Evolutionary conservation across 2,329 filamentous ascomycete genomes (phyloP).

Genomic region (Aspergillus ibericus): DNA sequence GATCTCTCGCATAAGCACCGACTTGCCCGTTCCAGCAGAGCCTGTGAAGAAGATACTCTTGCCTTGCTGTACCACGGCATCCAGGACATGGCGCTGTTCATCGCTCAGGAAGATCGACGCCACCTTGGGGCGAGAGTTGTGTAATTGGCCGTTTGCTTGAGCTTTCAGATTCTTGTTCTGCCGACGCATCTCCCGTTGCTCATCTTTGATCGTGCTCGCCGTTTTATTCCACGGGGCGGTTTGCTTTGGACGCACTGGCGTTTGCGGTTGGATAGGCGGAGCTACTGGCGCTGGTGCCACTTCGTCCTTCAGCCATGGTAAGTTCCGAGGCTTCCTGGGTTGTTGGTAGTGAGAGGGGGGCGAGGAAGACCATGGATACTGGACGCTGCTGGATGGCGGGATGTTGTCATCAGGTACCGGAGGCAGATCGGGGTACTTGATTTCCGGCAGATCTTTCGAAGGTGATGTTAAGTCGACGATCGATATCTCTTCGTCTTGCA

Average conservation of each 20-base stretch:
- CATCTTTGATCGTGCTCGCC: slow-evolving; percentile 72
- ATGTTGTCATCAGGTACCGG: slow-evolving; percentile 30
- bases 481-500: background rate
- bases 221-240: slow-evolving; percentile 69
- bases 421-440: slow-evolving; percentile 41
- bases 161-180: slow-evolving; percentile 53
- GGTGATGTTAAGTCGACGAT: slow-evolving; percentile 10
- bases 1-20: slow-evolving; percentile 88
- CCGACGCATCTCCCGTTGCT: slow-evolving; percentile 71
- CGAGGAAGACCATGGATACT: slow-evolving; percentile 70
- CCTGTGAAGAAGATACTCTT: slow-evolving; percentile 98
- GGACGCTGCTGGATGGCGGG: slow-evolving; percentile 53
- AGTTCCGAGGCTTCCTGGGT: slow-evolving; percentile 60
- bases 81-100: slow-evolving; percentile 81
- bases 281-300: slow-evolving; percentile 24
- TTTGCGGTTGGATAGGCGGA: slow-evolving; percentile 35
- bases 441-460: slow-evolving; percentile 20
- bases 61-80: slow-evolving; percentile 74
- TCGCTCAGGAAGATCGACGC: slow-evolving; percentile 71
- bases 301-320: slow-evolving; percentile 58
- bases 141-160: slow-evolving; percentile 42
- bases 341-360: slow-evolving; percentile 47
- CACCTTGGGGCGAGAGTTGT: slow-evolving; percentile 37
- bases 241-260: slow-evolving; percentile 46
- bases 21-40: slow-evolving; percentile 94